A percentile compares a stretch with the other conserved stretches of the same genome.
Conservation (phyloP, 1,284 basidiomycete species). For the Microbotryomycetes sp. region DNA sequence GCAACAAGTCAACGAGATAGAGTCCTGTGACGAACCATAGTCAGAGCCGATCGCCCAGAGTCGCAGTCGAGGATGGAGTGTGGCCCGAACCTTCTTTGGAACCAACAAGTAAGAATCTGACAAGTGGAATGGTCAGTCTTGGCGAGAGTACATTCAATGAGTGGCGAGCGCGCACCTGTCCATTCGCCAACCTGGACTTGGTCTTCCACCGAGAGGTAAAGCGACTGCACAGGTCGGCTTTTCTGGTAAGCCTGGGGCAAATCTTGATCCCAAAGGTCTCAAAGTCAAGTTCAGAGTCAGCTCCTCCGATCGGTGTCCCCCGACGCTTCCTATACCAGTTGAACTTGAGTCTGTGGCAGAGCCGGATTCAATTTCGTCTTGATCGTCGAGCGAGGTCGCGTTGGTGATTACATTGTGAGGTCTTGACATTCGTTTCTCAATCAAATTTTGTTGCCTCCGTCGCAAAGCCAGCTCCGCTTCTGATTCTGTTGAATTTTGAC, state of each 20-base stretch:
- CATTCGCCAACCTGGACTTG: neutral
- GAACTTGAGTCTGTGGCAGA: neutral
- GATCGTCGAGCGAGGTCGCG: slow-evolving; percentile 2
- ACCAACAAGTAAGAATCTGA: slow-evolving; percentile 26
- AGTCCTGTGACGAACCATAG: slow-evolving; percentile 4
- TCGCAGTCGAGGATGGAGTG: neutral
- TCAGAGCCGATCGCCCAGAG: no score
- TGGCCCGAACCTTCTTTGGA: neutral
- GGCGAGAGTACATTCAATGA: no score
- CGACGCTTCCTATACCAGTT: neutral
- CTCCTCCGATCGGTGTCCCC: neutral
- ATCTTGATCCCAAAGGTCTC: slow-evolving; percentile 14
- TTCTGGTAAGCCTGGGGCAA: slow-evolving; percentile 12
- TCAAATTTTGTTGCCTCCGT: neutral
- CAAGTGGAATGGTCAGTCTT: neutral
- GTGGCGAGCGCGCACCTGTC: no score
- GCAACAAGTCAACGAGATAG: slow-evolving; percentile 16
- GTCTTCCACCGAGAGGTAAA: slow-evolving; percentile 1
- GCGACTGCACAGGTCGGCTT: slow-evolving; percentile 12
- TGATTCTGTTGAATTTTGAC: neutral
- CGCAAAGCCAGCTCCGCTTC: neutral
- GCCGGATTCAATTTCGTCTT: neutral
- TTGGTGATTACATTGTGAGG: neutral
- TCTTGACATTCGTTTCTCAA: neutral
- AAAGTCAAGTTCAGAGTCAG: slow-evolving; percentile 5